A percentile compares a stretch with the other conserved stretches of the same genome.
phyloP scores from a whole-genome alignment of 129 eudicot genomes.

The Flaveria brownii region DNA sequence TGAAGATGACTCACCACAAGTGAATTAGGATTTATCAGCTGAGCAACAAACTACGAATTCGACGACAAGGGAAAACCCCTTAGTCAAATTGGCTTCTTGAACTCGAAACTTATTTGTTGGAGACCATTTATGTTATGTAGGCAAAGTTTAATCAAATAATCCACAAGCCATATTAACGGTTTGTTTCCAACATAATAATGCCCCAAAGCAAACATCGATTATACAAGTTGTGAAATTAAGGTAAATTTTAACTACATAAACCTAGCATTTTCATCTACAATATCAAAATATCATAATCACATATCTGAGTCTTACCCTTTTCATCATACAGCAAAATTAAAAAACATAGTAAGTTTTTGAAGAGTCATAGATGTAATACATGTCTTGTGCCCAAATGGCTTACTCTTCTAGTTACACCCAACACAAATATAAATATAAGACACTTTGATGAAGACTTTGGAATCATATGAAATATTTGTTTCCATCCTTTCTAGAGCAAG shows the following conservation, averaged over 20 bases:
- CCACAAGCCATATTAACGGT: too few species aligned
- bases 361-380: constrained; percentile 22
- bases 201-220: background rate
- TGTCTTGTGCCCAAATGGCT: constrained; percentile 31
- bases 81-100: too few species aligned
- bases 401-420: constrained; percentile 31
- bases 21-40: too few species aligned
- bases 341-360: constrained; percentile 27
- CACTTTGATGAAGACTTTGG: constrained; percentile 29
- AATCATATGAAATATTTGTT: constrained; percentile 23
- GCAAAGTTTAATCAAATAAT: too few species aligned
- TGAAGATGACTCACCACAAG: too few species aligned
- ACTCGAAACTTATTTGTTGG: too few species aligned
- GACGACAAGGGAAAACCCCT: too few species aligned
- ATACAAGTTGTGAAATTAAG: background rate
- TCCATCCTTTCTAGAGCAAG: constrained; percentile 32
- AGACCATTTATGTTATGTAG: too few species aligned
- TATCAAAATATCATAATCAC: constrained; percentile 8
- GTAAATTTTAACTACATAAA: background rate
- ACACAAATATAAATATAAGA: constrained; percentile 33
- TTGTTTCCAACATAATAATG: background rate
- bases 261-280: background rate
- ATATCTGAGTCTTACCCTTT: constrained; percentile 23
- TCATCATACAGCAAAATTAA: constrained; percentile 16
- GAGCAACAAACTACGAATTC: too few species aligned